A percentile compares a stretch with the other conserved stretches of the same genome.
Conservation (phyloP, 345 rosid genomes). For the Pistacia integerrima region DNA sequence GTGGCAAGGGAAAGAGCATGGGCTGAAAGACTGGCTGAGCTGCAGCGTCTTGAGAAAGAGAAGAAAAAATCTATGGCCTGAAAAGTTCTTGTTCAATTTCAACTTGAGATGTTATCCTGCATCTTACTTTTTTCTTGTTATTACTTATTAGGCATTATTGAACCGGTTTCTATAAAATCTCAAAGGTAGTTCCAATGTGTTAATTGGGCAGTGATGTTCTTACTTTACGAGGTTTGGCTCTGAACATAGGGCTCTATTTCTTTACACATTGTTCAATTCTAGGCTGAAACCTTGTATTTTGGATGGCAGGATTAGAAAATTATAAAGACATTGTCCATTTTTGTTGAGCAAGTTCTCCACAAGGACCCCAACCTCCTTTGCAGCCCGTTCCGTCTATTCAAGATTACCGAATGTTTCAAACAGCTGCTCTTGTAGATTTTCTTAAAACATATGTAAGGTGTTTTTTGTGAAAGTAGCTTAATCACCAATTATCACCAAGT, state of each 20-base stretch:
- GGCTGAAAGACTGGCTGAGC: conserved; percentile 72
- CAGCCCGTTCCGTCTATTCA: not conserved
- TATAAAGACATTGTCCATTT: not conserved
- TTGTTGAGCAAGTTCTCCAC: not conserved
- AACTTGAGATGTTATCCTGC: not conserved
- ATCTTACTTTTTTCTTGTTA: not conserved
- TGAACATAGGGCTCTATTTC: not conserved
- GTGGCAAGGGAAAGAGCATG: conserved; percentile 92
- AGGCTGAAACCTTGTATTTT: conserved; percentile 2
- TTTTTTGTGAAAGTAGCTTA: not conserved
- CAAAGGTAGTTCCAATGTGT: not conserved
- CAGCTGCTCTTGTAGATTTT: not conserved
- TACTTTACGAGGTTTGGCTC: not conserved
- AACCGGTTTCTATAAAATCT: conserved; percentile 1
- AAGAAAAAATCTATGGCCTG: conserved; percentile 61
- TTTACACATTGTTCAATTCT: not conserved
- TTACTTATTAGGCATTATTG: not conserved
- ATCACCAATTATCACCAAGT: not conserved
- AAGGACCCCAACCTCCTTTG: not conserved
- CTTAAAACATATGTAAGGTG: not conserved
- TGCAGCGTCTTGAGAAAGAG: conserved; percentile 77
- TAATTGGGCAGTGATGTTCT: not conserved
- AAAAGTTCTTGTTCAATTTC: conserved; percentile 10
- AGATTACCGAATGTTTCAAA: not conserved
- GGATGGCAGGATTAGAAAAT: conserved; percentile 1